These are phyloP conservation scores for Dendrothele bispora DNA, from an alignment of 768 basidiomycete genomes.

Conservation along the genomic window DNA sequence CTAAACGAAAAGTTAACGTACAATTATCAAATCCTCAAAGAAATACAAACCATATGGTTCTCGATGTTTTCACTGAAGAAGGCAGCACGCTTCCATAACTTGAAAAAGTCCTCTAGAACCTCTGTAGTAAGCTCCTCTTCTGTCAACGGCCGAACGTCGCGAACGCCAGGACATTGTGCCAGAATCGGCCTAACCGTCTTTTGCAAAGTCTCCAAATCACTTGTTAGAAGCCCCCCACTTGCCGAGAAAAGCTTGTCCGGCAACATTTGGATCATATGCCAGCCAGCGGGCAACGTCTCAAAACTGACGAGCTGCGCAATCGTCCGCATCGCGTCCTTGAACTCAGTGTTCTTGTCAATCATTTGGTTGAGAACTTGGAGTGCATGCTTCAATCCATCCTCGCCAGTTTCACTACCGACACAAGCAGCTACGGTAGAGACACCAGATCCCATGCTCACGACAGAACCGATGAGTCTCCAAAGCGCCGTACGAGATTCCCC, in stretches of 20 bases:
- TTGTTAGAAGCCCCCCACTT: constrained; percentile 52
- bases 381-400: constrained; percentile 40
- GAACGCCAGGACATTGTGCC: constrained; percentile 50
- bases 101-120: constrained; percentile 52
- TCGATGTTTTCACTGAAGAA: constrained; percentile 44
- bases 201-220: constrained; percentile 49
- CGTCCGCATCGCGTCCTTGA: constrained; percentile 57
- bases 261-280: constrained; percentile 50
- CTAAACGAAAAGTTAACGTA: neutral
- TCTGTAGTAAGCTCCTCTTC: constrained; percentile 53
- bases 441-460: constrained; percentile 59
- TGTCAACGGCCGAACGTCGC: constrained; percentile 58
- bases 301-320: constrained; percentile 38
- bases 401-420: constrained; percentile 32
- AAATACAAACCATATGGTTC: constrained; percentile 41
- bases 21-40: neutral
- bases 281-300: constrained; percentile 33
- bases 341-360: constrained; percentile 51
- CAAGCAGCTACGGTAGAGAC: constrained; percentile 55
- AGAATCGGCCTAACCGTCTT: constrained; percentile 50
- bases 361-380: constrained; percentile 55
- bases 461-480: constrained; percentile 50
- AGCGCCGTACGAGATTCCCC: constrained; percentile 31
- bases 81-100: constrained; percentile 52
- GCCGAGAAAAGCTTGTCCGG: constrained; percentile 56